Conservation (phyloP, 176 grass and related monocot genomes). For the Tillandsia leiboldiana region DNA sequence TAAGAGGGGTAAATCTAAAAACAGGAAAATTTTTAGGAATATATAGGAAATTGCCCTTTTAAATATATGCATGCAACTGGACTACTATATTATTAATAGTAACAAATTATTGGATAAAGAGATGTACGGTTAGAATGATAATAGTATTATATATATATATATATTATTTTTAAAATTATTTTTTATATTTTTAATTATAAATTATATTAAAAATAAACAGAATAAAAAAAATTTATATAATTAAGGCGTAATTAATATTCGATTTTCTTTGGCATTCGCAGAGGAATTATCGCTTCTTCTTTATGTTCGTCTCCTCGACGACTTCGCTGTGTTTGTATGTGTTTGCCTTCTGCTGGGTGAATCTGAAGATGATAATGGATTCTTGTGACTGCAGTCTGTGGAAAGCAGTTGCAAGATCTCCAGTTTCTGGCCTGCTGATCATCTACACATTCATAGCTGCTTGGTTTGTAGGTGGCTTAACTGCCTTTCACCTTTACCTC, state of each 20-base stretch:
- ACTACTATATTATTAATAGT: no score
- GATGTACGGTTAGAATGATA: no score
- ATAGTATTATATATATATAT: no score
- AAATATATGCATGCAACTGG: no score
- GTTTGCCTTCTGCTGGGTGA: constrained; percentile 61
- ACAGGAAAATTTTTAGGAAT: no score
- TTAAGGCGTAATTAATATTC: background rate
- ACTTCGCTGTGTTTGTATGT: constrained; percentile 80
- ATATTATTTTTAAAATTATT: no score
- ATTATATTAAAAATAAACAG: background rate
- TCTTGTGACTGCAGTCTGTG: constrained; percentile 20
- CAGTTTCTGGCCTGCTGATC: constrained; percentile 68
- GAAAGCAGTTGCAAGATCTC: constrained; percentile 42
- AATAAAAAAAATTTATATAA: background rate
- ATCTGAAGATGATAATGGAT: constrained; percentile 36
- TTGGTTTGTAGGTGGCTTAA: constrained; percentile 93
- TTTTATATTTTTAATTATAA: no score
- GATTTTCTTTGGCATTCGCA: constrained; percentile 9
- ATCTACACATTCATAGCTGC: constrained; percentile 68
- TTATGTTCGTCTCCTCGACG: constrained; percentile 72
- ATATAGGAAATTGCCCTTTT: no score
- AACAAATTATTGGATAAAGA: no score
- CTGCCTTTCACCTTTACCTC: constrained; percentile 81
- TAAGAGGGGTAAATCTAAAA: no score
- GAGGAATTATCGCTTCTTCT: constrained; percentile 86